Evolutionary conservation across 108 stramenopile species (phyloP).

Genomic region (Cyclotella atomus): DNA sequence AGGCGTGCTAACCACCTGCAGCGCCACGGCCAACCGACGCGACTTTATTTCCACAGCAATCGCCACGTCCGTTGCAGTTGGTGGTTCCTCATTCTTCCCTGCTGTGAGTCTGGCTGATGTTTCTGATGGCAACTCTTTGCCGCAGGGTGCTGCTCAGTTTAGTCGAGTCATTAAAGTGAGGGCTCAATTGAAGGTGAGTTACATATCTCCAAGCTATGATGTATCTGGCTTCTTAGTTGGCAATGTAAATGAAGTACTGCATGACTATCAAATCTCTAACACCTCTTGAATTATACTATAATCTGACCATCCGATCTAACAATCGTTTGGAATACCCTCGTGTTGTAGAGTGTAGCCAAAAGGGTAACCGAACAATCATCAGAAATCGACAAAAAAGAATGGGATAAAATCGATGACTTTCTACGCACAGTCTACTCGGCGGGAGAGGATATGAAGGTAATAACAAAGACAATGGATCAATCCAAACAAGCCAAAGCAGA

Average conservation of each 20-base stretch:
- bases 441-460: constrained; percentile 76
- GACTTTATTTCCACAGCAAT: constrained; percentile 32
- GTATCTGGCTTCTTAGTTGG: too few species aligned
- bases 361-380: constrained; percentile 52
- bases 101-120: constrained; percentile 54
- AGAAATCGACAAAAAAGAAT: constrained; percentile 73
- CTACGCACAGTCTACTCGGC: constrained; percentile 62
- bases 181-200: constrained; percentile 57
- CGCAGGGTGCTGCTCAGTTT: constrained; percentile 74
- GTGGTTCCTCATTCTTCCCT: constrained; percentile 6
- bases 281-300: too few species aligned
- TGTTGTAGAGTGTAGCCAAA: constrained; percentile 51
- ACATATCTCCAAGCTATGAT: too few species aligned
- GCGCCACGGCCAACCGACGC: constrained; percentile 21
- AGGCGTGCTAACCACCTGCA: not conserved
- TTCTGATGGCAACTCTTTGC: constrained; percentile 64
- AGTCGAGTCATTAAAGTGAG: constrained; percentile 67
- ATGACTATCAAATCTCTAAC: too few species aligned
- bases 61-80: constrained; percentile 12
- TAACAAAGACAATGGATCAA: constrained; percentile 56
- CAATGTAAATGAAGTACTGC: too few species aligned
- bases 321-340: not conserved
- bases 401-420: constrained; percentile 74
- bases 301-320: too few species aligned
- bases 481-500: constrained; percentile 60